phyloP scores from a whole-genome alignment of 169 alveolate genomes.

The Cyclospora cayetanensis region DNA sequence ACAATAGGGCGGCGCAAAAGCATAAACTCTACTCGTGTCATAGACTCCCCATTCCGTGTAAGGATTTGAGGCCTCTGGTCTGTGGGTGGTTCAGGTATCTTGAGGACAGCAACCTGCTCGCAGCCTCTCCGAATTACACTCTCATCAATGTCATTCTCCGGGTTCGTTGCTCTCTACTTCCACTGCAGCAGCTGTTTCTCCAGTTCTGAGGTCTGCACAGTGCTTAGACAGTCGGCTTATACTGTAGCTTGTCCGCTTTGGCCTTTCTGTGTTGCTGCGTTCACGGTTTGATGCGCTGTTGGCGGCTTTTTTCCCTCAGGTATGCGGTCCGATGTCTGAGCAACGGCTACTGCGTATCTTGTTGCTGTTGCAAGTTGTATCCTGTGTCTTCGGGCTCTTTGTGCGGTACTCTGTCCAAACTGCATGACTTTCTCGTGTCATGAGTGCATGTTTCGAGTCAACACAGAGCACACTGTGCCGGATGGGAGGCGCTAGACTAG shows the following conservation, averaged over 20 bases:
- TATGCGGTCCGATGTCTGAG: conserved; percentile 91
- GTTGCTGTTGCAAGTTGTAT: conserved; percentile 82
- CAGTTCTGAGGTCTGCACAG: too few relatives aligned
- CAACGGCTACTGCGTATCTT: conserved; percentile 81
- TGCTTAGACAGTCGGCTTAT: neutral
- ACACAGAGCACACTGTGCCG: too few relatives aligned
- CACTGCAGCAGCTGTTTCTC: too few relatives aligned
- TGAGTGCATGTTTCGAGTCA: too few relatives aligned
- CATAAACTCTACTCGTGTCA: too few relatives aligned
- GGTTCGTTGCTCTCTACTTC: neutral
- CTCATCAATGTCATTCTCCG: neutral
- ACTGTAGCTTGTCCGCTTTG: neutral
- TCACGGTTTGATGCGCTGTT: neutral
- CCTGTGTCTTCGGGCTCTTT: conserved; percentile 83
- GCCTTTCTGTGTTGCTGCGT: neutral
- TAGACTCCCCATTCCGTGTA: too few relatives aligned
- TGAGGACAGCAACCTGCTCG: neutral
- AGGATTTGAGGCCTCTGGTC: too few relatives aligned
- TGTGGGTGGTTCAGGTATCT: neutral
- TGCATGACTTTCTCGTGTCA: too few relatives aligned
- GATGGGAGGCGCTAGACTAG: too few relatives aligned
- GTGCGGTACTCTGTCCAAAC: conserved; percentile 87
- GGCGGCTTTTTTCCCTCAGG: conserved; percentile 75
- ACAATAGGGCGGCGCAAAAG: too few relatives aligned
- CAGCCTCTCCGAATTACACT: neutral